Evolutionary conservation across 1,284 basidiomycete genomes (phyloP), one percentile per base, ranked within the genome.

Genomic region (Gymnopus androsaceus): DNA sequence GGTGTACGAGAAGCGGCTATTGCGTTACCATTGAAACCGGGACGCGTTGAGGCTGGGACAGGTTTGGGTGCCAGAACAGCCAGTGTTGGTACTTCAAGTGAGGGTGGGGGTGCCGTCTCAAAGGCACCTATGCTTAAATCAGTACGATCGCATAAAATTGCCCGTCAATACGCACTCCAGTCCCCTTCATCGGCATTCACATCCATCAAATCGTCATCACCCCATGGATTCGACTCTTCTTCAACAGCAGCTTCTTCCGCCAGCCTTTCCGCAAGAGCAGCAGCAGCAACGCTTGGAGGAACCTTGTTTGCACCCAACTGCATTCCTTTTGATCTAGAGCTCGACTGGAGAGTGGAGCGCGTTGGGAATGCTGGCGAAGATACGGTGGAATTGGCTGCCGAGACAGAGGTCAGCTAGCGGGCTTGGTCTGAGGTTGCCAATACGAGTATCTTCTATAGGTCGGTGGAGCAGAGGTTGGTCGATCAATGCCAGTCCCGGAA

Each of bases 101-200:
- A 25, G 23, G 59, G 48, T 2, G 61, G 55, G 4, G 80, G 83
- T 0, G 89, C 90, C 55, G 80, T 85, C 72, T 94, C 91, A 61
- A 95, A 95, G n/a, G 88, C 89, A 64, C 84, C 92, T 94, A 51
- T 38, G 40, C 37, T 9, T 23, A 33, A 40, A 23, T 58, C 34
- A 63, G 46, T 44, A 34, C 17, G 23, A 47, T 27, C 54, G 25
- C 56, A 37, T 50, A 8, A 41, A 21, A 12, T 30, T 36, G 28
- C 4, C 25, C 42, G 14, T 44, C 34, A 17, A 53, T 51, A 76
- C 82, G 67, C 66, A 91, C 92, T 90, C 95, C 95, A 97, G 68
- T 97, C 95, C 66, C 88, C 94, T 31, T 87, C 81, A 64, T 97
- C 94, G 1, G 90, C 93, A 67, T 94, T 88, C 8, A 97, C 85